phyloP scores from a whole-genome alignment of 192 early-diverging fungal genomes.

The Coemansia sp. region DNA sequence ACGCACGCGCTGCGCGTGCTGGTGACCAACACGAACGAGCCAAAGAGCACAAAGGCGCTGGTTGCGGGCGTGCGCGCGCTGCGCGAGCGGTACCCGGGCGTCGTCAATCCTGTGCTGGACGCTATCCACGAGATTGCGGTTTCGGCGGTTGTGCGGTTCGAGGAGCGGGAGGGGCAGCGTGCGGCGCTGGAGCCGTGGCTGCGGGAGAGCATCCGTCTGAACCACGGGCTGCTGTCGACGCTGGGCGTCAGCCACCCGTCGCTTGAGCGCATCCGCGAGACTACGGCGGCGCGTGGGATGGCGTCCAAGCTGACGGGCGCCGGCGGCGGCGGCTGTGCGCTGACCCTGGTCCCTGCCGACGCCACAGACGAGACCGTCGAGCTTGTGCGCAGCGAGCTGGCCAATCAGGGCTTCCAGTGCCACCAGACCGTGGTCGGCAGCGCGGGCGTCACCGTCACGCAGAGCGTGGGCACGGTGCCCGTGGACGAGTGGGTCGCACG shows the following conservation, averaged over 20 bases:
- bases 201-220: constrained; percentile 70
- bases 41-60: constrained; percentile 83
- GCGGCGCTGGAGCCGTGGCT: constrained; percentile 12
- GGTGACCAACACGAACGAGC: constrained; percentile 86
- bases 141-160: constrained; percentile 38
- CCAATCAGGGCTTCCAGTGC: constrained; percentile 63
- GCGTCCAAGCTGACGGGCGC: constrained; percentile 93
- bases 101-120: constrained; percentile 67
- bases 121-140: constrained; percentile 63
- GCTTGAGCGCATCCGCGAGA: constrained; percentile 73
- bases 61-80: constrained; percentile 75
- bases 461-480: constrained; percentile 7
- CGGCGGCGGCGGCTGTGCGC: constrained; percentile 94
- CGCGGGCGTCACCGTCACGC: constrained; percentile 54
- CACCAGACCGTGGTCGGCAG: constrained; percentile 74
- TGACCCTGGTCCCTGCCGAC: constrained; percentile 65
- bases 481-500: constrained; percentile 20
- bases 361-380: constrained; percentile 23
- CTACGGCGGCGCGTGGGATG: constrained; percentile 61
- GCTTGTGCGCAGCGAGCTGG: constrained; percentile 51
- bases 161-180: not conserved
- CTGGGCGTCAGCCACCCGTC: constrained; percentile 82
- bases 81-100: constrained; percentile 53
- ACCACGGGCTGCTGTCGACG: constrained; percentile 77
- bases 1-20: constrained; percentile 72